Evolutionary conservation across 306 rosid genomes (phyloP).

Genomic region (Arachis stenosperma): DNA sequence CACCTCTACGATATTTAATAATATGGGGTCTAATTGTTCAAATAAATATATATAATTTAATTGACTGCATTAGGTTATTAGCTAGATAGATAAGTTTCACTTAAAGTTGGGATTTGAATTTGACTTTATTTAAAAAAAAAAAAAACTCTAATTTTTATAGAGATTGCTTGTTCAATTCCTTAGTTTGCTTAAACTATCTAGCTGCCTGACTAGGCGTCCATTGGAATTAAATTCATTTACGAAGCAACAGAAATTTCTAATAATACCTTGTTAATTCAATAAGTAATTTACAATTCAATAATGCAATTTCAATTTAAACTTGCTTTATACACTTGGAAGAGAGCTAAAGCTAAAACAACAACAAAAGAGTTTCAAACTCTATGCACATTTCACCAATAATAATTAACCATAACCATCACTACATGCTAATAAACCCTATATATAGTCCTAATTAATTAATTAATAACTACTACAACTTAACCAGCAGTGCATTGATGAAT

Average conservation of each 20-base stretch:
- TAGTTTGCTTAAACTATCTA: conserved; percentile 26
- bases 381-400: conserved; percentile 26
- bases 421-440: conserved; percentile 13
- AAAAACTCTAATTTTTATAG: too few species aligned
- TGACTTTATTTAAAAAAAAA: neutral
- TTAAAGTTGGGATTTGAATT: neutral
- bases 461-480: too few species aligned
- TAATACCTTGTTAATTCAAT: neutral
- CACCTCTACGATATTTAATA: too few species aligned
- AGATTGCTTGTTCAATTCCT: too few species aligned
- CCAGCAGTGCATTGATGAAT: too few species aligned
- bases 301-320: conserved; percentile 31
- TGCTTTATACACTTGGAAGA: conserved; percentile 32
- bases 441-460: neutral
- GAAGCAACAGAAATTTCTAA: neutral
- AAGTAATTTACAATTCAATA: conserved; percentile 14
- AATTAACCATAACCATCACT: conserved; percentile 17
- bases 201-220: conserved; percentile 2
- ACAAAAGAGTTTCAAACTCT: conserved; percentile 19
- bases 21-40: too few species aligned
- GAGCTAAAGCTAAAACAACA: conserved; percentile 1
- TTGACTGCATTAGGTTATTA: too few species aligned
- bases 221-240: conserved; percentile 5
- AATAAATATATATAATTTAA: too few species aligned
- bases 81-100: neutral